Percentiles rank a stretch among this genome's conserved stretches.
These are phyloP conservation scores for Fragilariopsis cylindrus DNA, from an alignment of 108 stramenopile species.

Conservation along the genomic window DNA sequence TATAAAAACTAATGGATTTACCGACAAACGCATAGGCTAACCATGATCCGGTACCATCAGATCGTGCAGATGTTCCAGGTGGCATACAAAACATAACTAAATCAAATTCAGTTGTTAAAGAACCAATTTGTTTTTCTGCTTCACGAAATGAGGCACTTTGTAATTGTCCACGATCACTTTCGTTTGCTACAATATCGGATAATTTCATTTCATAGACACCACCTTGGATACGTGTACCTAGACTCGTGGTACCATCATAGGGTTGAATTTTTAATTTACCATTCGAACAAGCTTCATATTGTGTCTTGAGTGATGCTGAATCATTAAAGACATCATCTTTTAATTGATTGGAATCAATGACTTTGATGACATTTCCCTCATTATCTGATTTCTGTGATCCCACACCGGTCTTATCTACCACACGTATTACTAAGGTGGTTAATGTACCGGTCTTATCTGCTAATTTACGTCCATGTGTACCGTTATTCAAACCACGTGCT, in stretches of 20 bases:
- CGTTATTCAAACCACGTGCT: not conserved
- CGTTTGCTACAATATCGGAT: too few relatives aligned
- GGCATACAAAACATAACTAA: not conserved
- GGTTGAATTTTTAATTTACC: not conserved
- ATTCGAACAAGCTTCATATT: not conserved
- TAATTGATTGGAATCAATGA: not conserved
- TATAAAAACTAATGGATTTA: slow-evolving; percentile 38
- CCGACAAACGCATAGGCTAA: not conserved
- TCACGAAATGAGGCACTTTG: too few relatives aligned
- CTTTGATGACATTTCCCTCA: too few relatives aligned
- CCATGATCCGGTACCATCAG: not conserved
- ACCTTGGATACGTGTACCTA: not conserved
- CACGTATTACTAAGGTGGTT: slow-evolving; percentile 1
- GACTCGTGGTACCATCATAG: not conserved
- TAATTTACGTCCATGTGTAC: not conserved
- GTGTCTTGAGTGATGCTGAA: not conserved
- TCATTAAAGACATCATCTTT: slow-evolving; percentile 3
- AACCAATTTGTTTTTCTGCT: too few relatives aligned
- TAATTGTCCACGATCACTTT: too few relatives aligned
- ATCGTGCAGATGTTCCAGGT: not conserved
- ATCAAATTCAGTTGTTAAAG: not conserved
- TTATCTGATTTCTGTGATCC: not conserved
- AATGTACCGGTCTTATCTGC: not conserved
- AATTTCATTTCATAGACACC: not conserved
- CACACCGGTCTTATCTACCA: not conserved